Evolutionary conservation across 441 rosid genomes (phyloP).

Genomic region (Manihot esculenta): DNA sequence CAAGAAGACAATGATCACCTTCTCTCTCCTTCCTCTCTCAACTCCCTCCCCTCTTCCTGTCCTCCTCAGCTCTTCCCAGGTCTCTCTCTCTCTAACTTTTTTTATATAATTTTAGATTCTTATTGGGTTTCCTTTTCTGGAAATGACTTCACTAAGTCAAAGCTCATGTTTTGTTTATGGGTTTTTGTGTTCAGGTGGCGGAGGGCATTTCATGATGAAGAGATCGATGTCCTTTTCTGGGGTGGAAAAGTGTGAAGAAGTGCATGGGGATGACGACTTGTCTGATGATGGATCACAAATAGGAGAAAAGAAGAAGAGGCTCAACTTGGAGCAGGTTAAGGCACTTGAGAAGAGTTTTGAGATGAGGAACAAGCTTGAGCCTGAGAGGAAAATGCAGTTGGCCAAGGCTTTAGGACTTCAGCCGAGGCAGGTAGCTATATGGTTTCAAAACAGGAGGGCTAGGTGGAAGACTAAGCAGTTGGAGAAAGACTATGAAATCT

Average conservation of each 20-base stretch:
- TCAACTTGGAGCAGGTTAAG: slow-evolving; percentile 83
- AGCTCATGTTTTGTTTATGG: too few relatives aligned
- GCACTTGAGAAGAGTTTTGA: slow-evolving; percentile 93
- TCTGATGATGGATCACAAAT: slow-evolving; percentile 89
- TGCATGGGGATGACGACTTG: slow-evolving; percentile 79
- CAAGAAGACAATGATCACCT: slow-evolving; percentile 58
- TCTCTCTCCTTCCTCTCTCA: slow-evolving; percentile 55
- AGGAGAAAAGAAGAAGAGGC: slow-evolving; percentile 97
- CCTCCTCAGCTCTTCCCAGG: slow-evolving; percentile 81
- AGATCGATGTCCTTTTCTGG: slow-evolving; percentile 85
- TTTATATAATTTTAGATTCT: too few relatives aligned
- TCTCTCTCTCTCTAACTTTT: slow-evolving; percentile 17
- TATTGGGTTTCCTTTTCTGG: too few relatives aligned
- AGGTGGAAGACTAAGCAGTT: slow-evolving; percentile 96
- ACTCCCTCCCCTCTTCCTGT: slow-evolving; percentile 52
- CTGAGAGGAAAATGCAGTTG: too few relatives aligned
- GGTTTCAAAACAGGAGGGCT: slow-evolving; percentile 98
- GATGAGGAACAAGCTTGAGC: slow-evolving; percentile 89
- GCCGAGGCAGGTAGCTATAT: slow-evolving; percentile 89
- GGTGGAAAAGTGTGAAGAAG: slow-evolving; percentile 49
- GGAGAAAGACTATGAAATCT: slow-evolving; percentile 74
- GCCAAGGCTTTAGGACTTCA: slow-evolving; percentile 81
- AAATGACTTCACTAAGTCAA: too few relatives aligned
- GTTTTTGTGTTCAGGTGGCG: slow-evolving; percentile 37
- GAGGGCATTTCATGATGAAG: slow-evolving; percentile 65